Evolutionary conservation across 148 eudicot species (phyloP).

Genomic region (Rhododendron griersonianum): DNA sequence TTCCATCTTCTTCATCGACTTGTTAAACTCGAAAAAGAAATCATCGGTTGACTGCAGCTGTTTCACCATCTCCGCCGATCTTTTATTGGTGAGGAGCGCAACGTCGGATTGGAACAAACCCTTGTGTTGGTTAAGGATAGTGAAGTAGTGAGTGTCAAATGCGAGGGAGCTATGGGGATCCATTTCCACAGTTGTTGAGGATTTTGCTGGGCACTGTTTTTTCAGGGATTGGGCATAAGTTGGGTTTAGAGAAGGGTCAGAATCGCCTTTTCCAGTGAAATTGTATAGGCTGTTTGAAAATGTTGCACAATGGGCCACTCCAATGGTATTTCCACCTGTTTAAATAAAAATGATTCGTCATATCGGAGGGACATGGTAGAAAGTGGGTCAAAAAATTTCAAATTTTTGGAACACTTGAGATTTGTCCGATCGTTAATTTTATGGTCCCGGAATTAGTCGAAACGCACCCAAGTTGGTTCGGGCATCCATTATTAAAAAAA

Average conservation of each 20-base stretch:
- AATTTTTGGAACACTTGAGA: too few relatives aligned
- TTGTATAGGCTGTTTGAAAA: constrained; percentile 19
- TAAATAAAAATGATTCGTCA: not conserved
- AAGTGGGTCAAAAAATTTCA: too few relatives aligned
- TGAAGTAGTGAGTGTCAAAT: constrained; percentile 29
- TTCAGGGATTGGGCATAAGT: constrained; percentile 18
- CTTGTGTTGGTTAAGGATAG: constrained; percentile 16
- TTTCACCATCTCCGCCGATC: constrained; percentile 7
- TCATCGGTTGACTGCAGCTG: not conserved
- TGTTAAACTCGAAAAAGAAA: constrained; percentile 10
- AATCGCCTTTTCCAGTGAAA: constrained; percentile 27
- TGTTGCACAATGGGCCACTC: constrained; percentile 7
- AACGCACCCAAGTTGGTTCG: too few relatives aligned
- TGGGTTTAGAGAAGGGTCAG: constrained; percentile 23
- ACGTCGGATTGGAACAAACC: constrained; percentile 35
- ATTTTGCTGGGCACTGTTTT: constrained; percentile 6
- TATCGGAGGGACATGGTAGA: too few relatives aligned
- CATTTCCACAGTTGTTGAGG: constrained; percentile 16
- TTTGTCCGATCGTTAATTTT: too few relatives aligned
- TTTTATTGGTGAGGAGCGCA: constrained; percentile 15
- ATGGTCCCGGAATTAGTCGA: too few relatives aligned
- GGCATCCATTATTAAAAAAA: too few relatives aligned
- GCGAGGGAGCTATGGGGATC: constrained; percentile 28
- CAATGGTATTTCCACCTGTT: constrained; percentile 29
- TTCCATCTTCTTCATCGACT: constrained; percentile 30